Base-by-base conservation (phyloP, 1,284 basidiomycete species). In the Cutaneotrichosporon mucoides region DNA sequence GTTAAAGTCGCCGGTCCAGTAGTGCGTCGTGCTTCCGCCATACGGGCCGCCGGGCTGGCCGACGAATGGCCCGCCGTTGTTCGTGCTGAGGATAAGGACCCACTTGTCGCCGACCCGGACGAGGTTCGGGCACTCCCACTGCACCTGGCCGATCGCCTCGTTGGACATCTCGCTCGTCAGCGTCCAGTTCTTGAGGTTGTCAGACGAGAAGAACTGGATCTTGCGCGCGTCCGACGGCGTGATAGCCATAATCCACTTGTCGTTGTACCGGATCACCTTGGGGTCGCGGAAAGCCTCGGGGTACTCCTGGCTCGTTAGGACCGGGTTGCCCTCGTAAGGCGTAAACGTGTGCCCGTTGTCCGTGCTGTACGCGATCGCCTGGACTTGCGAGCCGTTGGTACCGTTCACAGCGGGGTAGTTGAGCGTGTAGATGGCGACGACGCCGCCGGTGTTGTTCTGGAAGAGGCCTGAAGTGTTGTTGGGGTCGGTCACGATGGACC, bases 361-460 rank as follows among this genome's bases (percentile, higher is more conserved):
- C 13, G 61, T 62, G 4, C 74, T 76, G 62, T 75, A 79, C 12
- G 79, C 76, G 43, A 81, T 64, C 46, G 74, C 69, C 42, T 54
- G 53, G 10, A 37, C 53, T 33, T 54, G 41, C 5, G 64, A 79
- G 78, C 6, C 69, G 65, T 80, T 71, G 34, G 67, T 64, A 13
- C 50, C 13, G 44, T 34, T 37, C 6, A 10, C 10, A 11, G 36
- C 37, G 9, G 70, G 65, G 11, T 72, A 78, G 63, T 79, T 72
- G 53, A 79, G 72, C 13, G 79, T 80, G 65, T 80, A 80, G 53
- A 81, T 73, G 36, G 79, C 79, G 6, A 80, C 76, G 49, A 81
- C 74, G 36, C 78, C 71, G 52, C 72, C 67, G 11, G 46, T 56
- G 7, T 8, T 11, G 47, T 56, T 56, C 35, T 6, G 15, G 34